Evolutionary conservation across 768 basidiomycete genomes (phyloP).

Genomic region (Neoboletus subvelutipes): DNA sequence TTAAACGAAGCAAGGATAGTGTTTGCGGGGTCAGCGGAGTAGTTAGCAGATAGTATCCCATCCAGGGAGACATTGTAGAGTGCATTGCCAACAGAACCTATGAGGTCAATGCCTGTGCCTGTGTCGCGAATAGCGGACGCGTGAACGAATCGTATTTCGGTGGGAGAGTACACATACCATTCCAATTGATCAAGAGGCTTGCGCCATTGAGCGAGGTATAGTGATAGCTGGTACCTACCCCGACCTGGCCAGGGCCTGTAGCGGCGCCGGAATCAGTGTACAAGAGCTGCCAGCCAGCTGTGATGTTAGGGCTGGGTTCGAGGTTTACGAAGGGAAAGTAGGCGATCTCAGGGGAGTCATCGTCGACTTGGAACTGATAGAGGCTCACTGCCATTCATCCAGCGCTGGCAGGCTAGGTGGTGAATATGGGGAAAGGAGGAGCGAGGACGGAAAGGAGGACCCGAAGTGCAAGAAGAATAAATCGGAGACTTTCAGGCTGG

Average conservation of each 20-base stretch:
- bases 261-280: constrained; percentile 53
- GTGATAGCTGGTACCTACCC: constrained; percentile 59
- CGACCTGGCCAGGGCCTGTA: constrained; percentile 40
- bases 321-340: constrained; percentile 65
- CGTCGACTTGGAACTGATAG: constrained; percentile 51
- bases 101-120: constrained; percentile 67
- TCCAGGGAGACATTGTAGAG: constrained; percentile 55
- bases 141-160: background rate
- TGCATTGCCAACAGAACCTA: constrained; percentile 49
- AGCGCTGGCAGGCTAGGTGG: constrained; percentile 20
- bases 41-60: constrained; percentile 34
- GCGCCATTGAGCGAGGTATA: constrained; percentile 62
- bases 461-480: constrained; percentile 4
- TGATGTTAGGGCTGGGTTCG: constrained; percentile 46
- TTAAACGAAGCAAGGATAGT: constrained; percentile 51
- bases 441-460: constrained; percentile 8
- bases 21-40: constrained; percentile 26
- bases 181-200: constrained; percentile 56
- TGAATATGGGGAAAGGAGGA: constrained; percentile 6
- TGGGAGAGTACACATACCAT: constrained; percentile 44
- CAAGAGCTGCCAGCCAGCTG: constrained; percentile 68
- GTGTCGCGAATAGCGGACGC: constrained; percentile 6
- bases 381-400: constrained; percentile 32
- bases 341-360: constrained; percentile 61
- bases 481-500: constrained; percentile 21